A percentile compares a stretch with the other conserved stretches of the same genome.
Conservation (phyloP, 306 rosid species). For the Prinsepia uniflora region DNA sequence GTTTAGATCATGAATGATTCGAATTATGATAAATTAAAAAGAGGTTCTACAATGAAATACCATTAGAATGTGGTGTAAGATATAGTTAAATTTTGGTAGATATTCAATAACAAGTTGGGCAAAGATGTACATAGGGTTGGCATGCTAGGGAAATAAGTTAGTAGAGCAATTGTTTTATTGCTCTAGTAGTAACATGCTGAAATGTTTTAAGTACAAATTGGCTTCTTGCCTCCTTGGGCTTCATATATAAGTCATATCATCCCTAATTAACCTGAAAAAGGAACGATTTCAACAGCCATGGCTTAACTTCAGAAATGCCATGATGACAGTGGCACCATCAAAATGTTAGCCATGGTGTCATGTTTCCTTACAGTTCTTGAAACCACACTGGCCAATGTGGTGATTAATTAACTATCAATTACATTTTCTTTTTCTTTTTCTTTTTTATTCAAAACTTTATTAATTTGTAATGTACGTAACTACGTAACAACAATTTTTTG, state of each 20-base stretch:
- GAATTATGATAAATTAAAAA: too few relatives aligned
- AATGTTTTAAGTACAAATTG: background rate
- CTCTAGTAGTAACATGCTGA: background rate
- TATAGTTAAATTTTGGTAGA: background rate
- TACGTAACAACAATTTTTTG: background rate
- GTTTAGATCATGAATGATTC: too few relatives aligned
- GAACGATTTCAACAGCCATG: background rate
- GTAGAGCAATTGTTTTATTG: background rate
- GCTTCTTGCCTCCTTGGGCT: background rate
- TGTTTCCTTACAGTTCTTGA: conserved; percentile 13
- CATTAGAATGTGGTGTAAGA: background rate
- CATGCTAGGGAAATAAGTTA: background rate
- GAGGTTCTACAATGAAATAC: too few relatives aligned
- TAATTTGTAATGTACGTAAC: background rate
- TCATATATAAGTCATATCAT: background rate
- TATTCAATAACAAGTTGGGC: background rate
- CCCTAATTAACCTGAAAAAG: background rate
- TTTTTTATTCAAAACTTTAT: background rate
- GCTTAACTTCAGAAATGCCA: conserved; percentile 1
- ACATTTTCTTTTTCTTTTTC: too few relatives aligned
- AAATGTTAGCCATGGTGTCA: conserved; percentile 5
- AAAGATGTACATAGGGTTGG: too few relatives aligned
- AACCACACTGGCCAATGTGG: conserved; percentile 17
- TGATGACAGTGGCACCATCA: background rate
- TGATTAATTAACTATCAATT: background rate